These are phyloP conservation scores for Carex arenaria DNA, from an alignment of 202 grass and related monocot species.

Conservation along the genomic window DNA sequence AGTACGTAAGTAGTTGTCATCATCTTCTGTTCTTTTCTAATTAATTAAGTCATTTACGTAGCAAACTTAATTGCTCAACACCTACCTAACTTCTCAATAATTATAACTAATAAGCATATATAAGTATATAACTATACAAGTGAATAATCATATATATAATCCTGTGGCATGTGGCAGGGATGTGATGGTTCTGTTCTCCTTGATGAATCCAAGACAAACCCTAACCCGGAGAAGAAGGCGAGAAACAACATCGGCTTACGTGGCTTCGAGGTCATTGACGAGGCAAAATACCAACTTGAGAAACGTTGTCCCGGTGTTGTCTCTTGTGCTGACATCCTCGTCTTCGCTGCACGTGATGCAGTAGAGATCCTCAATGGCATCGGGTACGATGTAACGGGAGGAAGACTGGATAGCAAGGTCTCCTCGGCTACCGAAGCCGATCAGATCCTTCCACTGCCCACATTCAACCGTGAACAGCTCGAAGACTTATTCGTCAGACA, in stretches of 20 bases:
- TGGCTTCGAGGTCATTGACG: conserved; percentile 39
- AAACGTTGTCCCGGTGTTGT: conserved; percentile 16
- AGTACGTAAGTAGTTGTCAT: too few relatives aligned
- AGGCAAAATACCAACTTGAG: conserved; percentile 33
- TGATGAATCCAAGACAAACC: conserved; percentile 25
- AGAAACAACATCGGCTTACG: conserved; percentile 34
- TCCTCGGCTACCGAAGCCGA: conserved; percentile 15
- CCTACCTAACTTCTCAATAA: too few relatives aligned
- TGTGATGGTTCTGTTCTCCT: conserved; percentile 55
- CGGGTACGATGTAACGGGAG: conserved; percentile 28
- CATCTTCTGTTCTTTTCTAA: too few relatives aligned
- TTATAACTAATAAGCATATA: too few relatives aligned
- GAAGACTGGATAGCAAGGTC: conserved; percentile 28
- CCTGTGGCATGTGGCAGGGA: conserved; percentile 17
- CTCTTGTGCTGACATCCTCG: conserved; percentile 10
- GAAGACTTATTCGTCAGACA: conserved; percentile 2
- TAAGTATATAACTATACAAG: too few relatives aligned
- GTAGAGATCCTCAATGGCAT: conserved; percentile 24
- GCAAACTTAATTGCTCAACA: too few relatives aligned
- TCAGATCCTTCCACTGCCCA: conserved; percentile 7
- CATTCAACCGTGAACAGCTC: conserved; percentile 9
- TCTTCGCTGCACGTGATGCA: conserved; percentile 46
- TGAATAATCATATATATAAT: too few relatives aligned
- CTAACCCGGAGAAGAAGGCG: conserved; percentile 35
- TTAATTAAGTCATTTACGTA: too few relatives aligned